These are phyloP conservation scores for Corymbia calophylla DNA, from an alignment of 441 rosid species.

Conservation along the genomic window DNA sequence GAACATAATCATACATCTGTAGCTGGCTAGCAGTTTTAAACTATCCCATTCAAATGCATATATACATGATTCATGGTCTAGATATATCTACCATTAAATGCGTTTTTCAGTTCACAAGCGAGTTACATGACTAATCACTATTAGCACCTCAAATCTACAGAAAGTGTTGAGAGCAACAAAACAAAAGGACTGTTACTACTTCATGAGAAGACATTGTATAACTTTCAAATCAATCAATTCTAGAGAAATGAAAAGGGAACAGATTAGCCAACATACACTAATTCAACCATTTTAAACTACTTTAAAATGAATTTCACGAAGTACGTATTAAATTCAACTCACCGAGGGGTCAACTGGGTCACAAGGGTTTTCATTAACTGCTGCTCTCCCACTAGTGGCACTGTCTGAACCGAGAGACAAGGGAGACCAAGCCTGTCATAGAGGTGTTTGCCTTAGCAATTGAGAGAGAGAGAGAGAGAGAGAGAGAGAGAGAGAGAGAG, in stretches of 20 bases:
- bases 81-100: not conserved
- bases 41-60: not conserved
- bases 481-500: not conserved
- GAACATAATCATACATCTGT: not conserved
- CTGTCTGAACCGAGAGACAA: constrained; percentile 36
- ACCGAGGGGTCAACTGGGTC: constrained; percentile 30
- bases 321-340: constrained; percentile 3
- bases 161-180: not conserved
- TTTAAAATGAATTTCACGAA: not conserved
- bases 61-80: not conserved
- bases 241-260: not conserved
- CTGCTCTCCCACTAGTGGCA: constrained; percentile 23
- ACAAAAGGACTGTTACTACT: not conserved
- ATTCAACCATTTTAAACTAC: not conserved
- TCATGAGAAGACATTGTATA: not conserved
- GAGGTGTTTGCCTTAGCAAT: not conserved
- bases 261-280: not conserved
- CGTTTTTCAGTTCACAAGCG: not conserved
- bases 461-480: not conserved
- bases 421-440: constrained; percentile 64
- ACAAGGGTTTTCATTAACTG: constrained; percentile 23
- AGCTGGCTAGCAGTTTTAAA: not conserved
- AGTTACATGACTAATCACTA: not conserved
- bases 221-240: not conserved
- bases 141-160: not conserved